Conservation (phyloP, 2,329 filamentous ascomycete genomes). For the Colletotrichum tropicicola region DNA sequence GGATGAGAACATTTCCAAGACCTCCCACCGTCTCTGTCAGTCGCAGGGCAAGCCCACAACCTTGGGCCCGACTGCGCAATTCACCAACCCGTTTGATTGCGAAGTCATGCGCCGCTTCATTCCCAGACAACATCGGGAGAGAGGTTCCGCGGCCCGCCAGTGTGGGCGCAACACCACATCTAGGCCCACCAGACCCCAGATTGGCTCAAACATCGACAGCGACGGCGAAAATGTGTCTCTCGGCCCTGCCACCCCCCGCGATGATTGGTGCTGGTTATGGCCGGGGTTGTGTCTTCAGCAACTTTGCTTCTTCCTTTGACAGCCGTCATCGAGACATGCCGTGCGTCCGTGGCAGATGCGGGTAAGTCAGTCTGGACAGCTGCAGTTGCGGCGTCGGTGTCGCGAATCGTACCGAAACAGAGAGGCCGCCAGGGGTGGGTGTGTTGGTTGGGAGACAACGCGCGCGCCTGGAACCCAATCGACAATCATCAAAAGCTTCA, state of each 20-base stretch:
- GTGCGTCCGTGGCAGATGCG: not conserved
- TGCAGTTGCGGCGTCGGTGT: not conserved
- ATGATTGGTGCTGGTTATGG: too few species aligned
- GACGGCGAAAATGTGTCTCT: too few species aligned
- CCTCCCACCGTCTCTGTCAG: too few species aligned
- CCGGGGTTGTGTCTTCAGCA: not conserved
- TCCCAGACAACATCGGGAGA: not conserved
- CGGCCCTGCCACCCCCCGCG: too few species aligned
- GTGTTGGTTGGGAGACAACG: not conserved
- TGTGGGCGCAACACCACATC: too few species aligned
- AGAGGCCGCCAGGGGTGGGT: not conserved
- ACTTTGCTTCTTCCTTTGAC: not conserved
- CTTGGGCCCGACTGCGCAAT: not conserved
- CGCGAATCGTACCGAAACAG: not conserved
- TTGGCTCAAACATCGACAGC: too few species aligned
- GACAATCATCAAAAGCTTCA: constrained; percentile 13
- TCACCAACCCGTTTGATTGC: constrained; percentile 5
- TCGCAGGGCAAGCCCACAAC: not conserved
- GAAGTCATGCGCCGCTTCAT: constrained; percentile 1
- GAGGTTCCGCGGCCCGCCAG: too few species aligned
- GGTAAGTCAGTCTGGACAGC: too few species aligned
- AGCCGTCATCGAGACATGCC: not conserved
- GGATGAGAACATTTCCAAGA: too few species aligned
- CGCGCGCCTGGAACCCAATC: constrained; percentile 13
- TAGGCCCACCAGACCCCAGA: too few species aligned